A percentile compares a stretch with the other conserved stretches of the same genome.
Conservation (phyloP, 257 asterid genomes). For the Rauvolfia tetraphylla region DNA sequence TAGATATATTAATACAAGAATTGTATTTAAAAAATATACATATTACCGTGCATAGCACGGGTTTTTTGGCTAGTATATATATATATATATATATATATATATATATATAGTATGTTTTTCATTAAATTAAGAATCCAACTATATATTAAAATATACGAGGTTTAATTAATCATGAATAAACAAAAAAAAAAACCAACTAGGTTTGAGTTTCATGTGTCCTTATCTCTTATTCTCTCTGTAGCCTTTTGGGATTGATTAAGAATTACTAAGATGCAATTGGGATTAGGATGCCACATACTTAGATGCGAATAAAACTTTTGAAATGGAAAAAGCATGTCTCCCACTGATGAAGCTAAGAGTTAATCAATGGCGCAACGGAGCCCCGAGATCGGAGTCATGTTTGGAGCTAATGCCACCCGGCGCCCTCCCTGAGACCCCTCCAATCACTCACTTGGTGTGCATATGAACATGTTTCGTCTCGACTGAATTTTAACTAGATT, state of each 20-base stretch:
- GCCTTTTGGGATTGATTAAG: slow-evolving; percentile 26
- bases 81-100: too few species aligned
- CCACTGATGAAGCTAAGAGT: slow-evolving; percentile 33
- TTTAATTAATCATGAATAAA: slow-evolving; percentile 18
- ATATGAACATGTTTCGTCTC: too few species aligned
- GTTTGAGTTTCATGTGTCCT: slow-evolving; percentile 31
- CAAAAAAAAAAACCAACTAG: slow-evolving; percentile 26
- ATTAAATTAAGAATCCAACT: too few species aligned
- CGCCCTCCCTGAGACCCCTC: too few species aligned
- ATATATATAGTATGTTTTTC: too few species aligned
- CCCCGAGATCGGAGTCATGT: slow-evolving; percentile 30
- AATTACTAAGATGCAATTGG: slow-evolving; percentile 27
- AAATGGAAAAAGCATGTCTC: slow-evolving; percentile 30
- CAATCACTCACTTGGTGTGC: too few species aligned
- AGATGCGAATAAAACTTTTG: neutral
- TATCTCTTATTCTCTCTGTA: slow-evolving; percentile 31
- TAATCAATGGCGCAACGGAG: slow-evolving; percentile 24
- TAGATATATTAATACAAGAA: too few species aligned
- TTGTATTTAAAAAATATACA: too few species aligned
- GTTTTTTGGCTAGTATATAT: too few species aligned
- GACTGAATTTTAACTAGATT: too few species aligned
- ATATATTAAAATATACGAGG: slow-evolving; percentile 16
- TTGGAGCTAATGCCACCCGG: too few species aligned
- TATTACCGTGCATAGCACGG: too few species aligned
- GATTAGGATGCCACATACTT: neutral